Evolutionary conservation across 2,329 filamentous ascomycete genomes (phyloP).

Genomic region (Knufia fluminis): DNA sequence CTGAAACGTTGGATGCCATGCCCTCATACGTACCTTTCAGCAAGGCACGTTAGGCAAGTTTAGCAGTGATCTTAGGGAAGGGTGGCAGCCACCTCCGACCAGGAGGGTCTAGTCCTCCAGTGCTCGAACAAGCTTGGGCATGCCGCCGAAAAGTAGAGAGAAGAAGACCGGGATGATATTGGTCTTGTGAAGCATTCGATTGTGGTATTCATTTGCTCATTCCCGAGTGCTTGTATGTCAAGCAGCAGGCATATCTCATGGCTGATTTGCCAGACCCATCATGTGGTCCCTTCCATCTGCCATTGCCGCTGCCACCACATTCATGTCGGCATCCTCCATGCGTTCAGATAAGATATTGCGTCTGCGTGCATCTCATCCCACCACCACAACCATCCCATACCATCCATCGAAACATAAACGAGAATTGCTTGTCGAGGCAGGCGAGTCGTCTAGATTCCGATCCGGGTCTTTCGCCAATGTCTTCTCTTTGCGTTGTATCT

Average conservation of each 20-base stretch:
- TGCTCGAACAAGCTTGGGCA: too few relatives aligned
- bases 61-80: too few relatives aligned
- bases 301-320: too few relatives aligned
- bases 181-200: neutral
- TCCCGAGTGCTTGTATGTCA: neutral
- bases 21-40: too few relatives aligned
- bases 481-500: conserved; percentile 99
- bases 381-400: neutral
- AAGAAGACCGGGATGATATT: neutral
- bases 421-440: conserved; percentile 1
- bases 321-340: too few relatives aligned
- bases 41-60: too few relatives aligned
- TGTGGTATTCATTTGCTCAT: neutral
- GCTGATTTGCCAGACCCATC: neutral
- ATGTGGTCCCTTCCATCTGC: neutral
- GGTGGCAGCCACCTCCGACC: too few relatives aligned
- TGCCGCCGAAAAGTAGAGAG: too few relatives aligned
- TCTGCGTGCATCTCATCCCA: neutral
- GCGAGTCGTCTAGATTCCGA: conserved; percentile 80
- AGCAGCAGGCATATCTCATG: neutral
- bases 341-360: too few relatives aligned
- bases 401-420: conserved; percentile 2
- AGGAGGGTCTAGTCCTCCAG: too few relatives aligned
- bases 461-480: conserved; percentile 99
- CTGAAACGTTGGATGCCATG: too few relatives aligned